Evolutionary conservation across 2,329 filamentous ascomycete genomes (phyloP).

Genomic region (Hymenoscyphus fraxineus): DNA sequence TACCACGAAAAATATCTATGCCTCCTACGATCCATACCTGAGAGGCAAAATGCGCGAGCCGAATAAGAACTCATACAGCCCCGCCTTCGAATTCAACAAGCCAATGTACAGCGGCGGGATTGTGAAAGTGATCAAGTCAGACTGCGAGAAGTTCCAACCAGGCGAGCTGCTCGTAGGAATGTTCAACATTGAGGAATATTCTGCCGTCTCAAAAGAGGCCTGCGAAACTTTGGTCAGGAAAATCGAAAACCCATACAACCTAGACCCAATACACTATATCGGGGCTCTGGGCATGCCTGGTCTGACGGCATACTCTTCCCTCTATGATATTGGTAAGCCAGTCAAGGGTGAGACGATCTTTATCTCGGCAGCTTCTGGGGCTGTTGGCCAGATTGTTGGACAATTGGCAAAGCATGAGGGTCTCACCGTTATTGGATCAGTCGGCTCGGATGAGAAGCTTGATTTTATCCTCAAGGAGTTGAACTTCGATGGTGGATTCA

Average conservation of each 20-base stretch:
- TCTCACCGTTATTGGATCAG: constrained; percentile 68
- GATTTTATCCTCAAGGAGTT: constrained; percentile 71
- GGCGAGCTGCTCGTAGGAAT: constrained; percentile 63
- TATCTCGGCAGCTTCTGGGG: constrained; percentile 69
- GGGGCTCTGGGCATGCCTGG: constrained; percentile 77
- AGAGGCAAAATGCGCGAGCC: constrained; percentile 72
- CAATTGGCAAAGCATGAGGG: constrained; percentile 75
- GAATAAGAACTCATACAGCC: constrained; percentile 61
- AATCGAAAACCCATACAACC: constrained; percentile 65
- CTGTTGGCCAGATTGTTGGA: constrained; percentile 73
- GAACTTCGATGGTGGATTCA: constrained; percentile 70
- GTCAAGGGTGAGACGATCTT: constrained; percentile 77
- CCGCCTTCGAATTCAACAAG: constrained; percentile 57
- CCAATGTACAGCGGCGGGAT: constrained; percentile 64
- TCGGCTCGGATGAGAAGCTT: constrained; percentile 72
- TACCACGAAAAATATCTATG: constrained; percentile 65
- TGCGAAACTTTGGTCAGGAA: constrained; percentile 42
- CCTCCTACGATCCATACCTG: constrained; percentile 80
- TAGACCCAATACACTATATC: constrained; percentile 65
- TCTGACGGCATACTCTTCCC: constrained; percentile 68
- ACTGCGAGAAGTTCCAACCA: constrained; percentile 56
- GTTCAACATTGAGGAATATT: constrained; percentile 67
- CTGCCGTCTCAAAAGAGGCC: constrained; percentile 43
- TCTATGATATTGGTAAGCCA: constrained; percentile 72
- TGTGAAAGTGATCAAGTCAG: constrained; percentile 67